Conservation (phyloP, 768 basidiomycete genomes). For the Rubroboletus satanas region DNA sequence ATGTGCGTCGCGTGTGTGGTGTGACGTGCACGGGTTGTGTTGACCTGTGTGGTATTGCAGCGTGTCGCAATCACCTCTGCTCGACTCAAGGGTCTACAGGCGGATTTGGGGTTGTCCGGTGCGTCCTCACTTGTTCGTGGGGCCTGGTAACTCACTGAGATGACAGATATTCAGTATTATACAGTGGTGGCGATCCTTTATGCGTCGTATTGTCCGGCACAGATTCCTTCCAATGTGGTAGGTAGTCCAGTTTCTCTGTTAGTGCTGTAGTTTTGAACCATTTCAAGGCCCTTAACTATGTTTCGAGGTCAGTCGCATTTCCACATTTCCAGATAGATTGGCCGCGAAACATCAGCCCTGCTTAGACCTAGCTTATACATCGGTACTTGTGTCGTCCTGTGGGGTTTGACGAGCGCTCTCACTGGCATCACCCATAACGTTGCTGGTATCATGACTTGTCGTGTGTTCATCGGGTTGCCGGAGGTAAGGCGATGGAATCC, state of each 20-base stretch:
- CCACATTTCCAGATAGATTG: background rate
- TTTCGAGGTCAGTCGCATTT: conserved; percentile 38
- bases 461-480: conserved; percentile 60
- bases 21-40: background rate
- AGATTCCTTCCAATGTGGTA: conserved; percentile 32
- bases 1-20: conserved; percentile 36
- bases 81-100: conserved; percentile 47
- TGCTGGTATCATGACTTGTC: conserved; percentile 52
- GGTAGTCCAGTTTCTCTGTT: background rate
- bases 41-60: conserved; percentile 24
- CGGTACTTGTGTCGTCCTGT: conserved; percentile 53
- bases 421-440: conserved; percentile 61
- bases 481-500: conserved; percentile 35
- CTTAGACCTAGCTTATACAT: conserved; percentile 61
- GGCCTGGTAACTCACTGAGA: background rate
- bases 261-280: background rate
- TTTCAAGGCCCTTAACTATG: conserved; percentile 49
- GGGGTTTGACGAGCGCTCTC: conserved; percentile 61
- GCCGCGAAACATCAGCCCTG: background rate
- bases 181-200: conserved; percentile 55
- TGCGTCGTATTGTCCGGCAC: conserved; percentile 62
- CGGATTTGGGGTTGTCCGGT: conserved; percentile 47
- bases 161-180: conserved; percentile 50
- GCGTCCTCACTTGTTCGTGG: background rate
- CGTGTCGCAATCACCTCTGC: conserved; percentile 47